Conservation (phyloP, 2,329 filamentous ascomycete genomes). For the Celoporthe dispersa region DNA sequence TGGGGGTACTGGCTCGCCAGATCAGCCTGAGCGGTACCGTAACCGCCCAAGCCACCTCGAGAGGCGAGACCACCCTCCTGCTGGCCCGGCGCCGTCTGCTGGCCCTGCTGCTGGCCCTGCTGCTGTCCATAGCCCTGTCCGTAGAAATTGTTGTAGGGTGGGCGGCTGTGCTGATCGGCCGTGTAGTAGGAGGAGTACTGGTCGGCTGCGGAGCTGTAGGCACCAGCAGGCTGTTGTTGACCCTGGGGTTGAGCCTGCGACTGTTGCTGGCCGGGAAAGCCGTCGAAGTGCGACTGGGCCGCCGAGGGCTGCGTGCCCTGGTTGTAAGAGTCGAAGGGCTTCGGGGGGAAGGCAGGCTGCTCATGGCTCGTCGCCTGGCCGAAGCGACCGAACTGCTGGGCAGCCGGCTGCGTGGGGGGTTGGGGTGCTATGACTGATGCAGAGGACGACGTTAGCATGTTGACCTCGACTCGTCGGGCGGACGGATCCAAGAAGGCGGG, state of each 20-base stretch:
- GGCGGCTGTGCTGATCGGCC: constrained; percentile 71
- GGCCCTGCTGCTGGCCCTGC: constrained; percentile 58
- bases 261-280: constrained; percentile 61
- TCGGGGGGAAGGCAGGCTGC: constrained; percentile 66
- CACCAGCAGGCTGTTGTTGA: constrained; percentile 65
- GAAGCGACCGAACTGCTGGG: constrained; percentile 73
- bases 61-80: constrained; percentile 58
- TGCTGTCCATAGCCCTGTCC: constrained; percentile 62
- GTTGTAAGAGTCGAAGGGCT: constrained; percentile 84
- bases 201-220: constrained; percentile 73
- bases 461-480: constrained; percentile 15
- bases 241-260: constrained; percentile 62
- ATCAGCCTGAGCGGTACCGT: constrained; percentile 67
- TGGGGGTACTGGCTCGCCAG: constrained; percentile 74
- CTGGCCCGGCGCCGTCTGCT: constrained; percentile 73
- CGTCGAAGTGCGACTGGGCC: constrained; percentile 62
- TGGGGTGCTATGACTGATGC: constrained; percentile 49
- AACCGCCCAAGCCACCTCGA: constrained; percentile 70
- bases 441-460: constrained; percentile 39
- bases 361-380: constrained; percentile 67
- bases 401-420: constrained; percentile 57
- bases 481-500: constrained; percentile 20
- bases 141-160: constrained; percentile 79
- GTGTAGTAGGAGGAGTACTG: constrained; percentile 90
- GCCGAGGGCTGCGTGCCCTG: constrained; percentile 49